Evolutionary conservation across 2,329 filamentous ascomycete species (phyloP).

Genomic region (Diaporthe eres): DNA sequence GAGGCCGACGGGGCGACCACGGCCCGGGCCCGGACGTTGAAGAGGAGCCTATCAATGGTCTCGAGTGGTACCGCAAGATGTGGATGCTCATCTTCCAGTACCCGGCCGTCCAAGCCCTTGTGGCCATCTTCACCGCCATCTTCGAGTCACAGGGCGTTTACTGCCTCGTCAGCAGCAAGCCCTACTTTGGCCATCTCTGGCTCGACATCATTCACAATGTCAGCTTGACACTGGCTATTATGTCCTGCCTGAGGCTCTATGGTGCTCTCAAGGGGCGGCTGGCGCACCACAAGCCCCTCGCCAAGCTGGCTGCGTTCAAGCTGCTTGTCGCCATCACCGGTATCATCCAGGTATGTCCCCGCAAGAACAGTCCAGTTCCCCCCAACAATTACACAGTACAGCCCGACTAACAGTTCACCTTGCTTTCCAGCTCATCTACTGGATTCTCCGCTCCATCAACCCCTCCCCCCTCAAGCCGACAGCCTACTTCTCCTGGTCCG

Average conservation of each 20-base stretch:
- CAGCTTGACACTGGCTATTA: constrained; percentile 47
- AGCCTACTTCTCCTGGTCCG: constrained; percentile 45
- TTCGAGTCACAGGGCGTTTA: constrained; percentile 49
- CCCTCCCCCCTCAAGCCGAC: constrained; percentile 44
- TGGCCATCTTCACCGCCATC: constrained; percentile 57
- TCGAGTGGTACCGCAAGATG: constrained; percentile 50
- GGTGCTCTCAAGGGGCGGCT: constrained; percentile 46
- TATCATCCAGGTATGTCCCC: constrained; percentile 47
- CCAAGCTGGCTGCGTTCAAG: constrained; percentile 53
- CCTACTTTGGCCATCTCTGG: constrained; percentile 51
- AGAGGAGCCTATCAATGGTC: constrained; percentile 47
- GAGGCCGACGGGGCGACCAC: not conserved
- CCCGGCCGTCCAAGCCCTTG: constrained; percentile 52
- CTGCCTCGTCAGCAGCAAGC: constrained; percentile 49
- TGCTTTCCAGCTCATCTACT: constrained; percentile 45
- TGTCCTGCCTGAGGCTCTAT: constrained; percentile 49
- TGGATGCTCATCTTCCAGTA: constrained; percentile 59
- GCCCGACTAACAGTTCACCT: not conserved
- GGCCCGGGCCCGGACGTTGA: constrained; percentile 19
- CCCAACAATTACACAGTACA: not conserved
- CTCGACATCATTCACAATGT: constrained; percentile 48
- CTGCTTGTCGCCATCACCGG: constrained; percentile 50
- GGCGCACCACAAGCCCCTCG: constrained; percentile 48
- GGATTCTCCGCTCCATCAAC: constrained; percentile 45
- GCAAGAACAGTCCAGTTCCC: too few species aligned